Evolutionary conservation across 179 eudicot species (phyloP), one percentile per base, ranked within the genome.

Genomic region (Amaranthus tricolor): DNA sequence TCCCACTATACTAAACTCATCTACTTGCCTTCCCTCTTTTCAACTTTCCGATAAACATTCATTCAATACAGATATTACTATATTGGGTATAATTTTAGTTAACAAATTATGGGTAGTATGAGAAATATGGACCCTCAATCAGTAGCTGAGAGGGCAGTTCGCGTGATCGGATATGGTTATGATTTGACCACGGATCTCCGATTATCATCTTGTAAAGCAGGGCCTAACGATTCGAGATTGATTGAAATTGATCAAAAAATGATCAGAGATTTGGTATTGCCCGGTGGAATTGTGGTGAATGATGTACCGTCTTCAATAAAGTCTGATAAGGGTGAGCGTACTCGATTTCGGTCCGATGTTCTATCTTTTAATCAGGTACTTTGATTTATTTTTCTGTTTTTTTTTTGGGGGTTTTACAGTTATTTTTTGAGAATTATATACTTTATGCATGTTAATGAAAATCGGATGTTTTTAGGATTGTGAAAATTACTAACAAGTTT

Each of bases 241-340:
- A 88, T 94, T 24, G 89, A 81, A 62, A 73, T 94, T 59, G 96
- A 90, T 75, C 82, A 81, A 68, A 74, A 53, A 49, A 54, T 50
- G 24, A 68, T 68, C 10, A 84, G 85, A 75, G 96, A 94, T 74
- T 69, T 94, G 67, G 76, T 82, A 6, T 78, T 94, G 16, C 98
- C 98, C 0, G 97, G 94, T 19, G 90, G 97, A 12, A 80, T 88
- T 48, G 86, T 88, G 10, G 93, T 94, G n/a, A 62, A 84, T 3
- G 16, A 74, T 61, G 96, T 87, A 0, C 85, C 93, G 20, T 62
- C 79, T 48, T 74, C 86, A 70, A 92, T 94, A 60, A 90, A 90
- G 86, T 92, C 94, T 71, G 98, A 89, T 84, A 94, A 92, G 80
- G 98, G 98, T 50, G 98, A 94, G 74, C 88, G 96, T 59, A 94